Evolutionary conservation across 306 rosid genomes (phyloP).

Genomic region (Carpinus viminea): DNA sequence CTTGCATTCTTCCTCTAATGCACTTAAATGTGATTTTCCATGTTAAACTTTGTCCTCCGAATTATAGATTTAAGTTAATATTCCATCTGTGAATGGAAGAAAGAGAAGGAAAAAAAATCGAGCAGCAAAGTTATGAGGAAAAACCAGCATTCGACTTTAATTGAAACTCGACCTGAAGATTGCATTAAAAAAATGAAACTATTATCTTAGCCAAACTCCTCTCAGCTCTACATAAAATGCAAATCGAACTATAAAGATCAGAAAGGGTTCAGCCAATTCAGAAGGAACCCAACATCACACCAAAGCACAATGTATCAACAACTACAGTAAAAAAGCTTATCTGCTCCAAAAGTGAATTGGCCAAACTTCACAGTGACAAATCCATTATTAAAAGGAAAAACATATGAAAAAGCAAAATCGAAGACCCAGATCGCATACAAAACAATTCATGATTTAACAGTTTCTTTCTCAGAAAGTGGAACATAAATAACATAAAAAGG

Average conservation of each 20-base stretch:
- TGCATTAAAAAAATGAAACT: neutral
- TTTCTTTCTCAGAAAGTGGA: too few species aligned
- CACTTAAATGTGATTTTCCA: too few species aligned
- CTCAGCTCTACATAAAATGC: neutral
- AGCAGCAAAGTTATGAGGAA: neutral
- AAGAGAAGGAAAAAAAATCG: neutral
- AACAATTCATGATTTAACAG: neutral
- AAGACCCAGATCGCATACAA: constrained; percentile 20
- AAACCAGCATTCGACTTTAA: neutral
- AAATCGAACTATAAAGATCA: neutral
- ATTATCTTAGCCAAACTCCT: constrained; percentile 2
- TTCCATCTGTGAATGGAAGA: too few species aligned
- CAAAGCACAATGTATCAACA: neutral
- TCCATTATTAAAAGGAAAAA: neutral
- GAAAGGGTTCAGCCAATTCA: neutral
- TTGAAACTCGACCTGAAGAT: neutral
- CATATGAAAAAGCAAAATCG: neutral
- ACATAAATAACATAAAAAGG: too few species aligned
- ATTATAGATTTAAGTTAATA: too few species aligned
- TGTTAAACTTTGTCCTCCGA: too few species aligned
- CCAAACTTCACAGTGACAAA: neutral
- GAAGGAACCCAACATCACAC: neutral
- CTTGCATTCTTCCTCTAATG: too few species aligned
- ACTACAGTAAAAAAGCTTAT: neutral
- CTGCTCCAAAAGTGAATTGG: neutral